Evolutionary conservation across 805 yeast species (phyloP).

Genomic region (Suhomyces prunicola): DNA sequence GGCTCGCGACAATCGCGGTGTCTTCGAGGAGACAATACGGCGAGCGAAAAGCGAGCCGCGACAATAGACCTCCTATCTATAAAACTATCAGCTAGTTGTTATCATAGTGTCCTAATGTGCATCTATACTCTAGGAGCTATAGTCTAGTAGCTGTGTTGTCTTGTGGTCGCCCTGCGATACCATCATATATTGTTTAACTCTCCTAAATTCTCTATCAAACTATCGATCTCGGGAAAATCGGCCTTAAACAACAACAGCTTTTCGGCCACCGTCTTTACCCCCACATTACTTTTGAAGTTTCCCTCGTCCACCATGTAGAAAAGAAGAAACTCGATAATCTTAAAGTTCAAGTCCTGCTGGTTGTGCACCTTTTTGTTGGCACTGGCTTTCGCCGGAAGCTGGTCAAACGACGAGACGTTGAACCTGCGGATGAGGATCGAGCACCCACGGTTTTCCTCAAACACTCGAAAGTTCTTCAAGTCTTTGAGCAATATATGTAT

Average conservation of each 20-base stretch:
- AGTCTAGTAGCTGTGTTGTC: slow-evolving; percentile 1
- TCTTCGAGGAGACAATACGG: neutral
- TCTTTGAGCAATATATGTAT: slow-evolving; percentile 58
- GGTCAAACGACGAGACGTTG: slow-evolving; percentile 11
- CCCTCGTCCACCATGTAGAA: slow-evolving; percentile 67
- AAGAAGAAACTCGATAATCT: slow-evolving; percentile 64
- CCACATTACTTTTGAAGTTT: slow-evolving; percentile 6
- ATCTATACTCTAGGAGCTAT: too few species aligned
- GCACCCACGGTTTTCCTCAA: slow-evolving; percentile 58
- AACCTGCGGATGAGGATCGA: slow-evolving; percentile 44
- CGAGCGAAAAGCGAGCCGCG: neutral
- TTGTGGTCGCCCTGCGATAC: neutral
- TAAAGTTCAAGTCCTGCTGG: slow-evolving; percentile 55
- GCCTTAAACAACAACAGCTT: slow-evolving; percentile 35
- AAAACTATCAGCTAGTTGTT: neutral
- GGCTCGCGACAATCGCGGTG: neutral
- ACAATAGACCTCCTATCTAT: neutral
- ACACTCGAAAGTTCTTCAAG: slow-evolving; percentile 53
- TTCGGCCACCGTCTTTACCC: slow-evolving; percentile 12
- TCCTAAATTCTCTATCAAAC: slow-evolving; percentile 33
- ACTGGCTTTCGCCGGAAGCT: neutral
- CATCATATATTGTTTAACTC: slow-evolving; percentile 24
- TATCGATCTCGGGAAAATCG: slow-evolving; percentile 40
- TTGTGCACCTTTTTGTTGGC: slow-evolving; percentile 5
- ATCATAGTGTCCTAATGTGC: neutral